Base-by-base conservation (phyloP, 352 stramenopile genomes). In the Phytopythium cucurbitacearum region DNA sequence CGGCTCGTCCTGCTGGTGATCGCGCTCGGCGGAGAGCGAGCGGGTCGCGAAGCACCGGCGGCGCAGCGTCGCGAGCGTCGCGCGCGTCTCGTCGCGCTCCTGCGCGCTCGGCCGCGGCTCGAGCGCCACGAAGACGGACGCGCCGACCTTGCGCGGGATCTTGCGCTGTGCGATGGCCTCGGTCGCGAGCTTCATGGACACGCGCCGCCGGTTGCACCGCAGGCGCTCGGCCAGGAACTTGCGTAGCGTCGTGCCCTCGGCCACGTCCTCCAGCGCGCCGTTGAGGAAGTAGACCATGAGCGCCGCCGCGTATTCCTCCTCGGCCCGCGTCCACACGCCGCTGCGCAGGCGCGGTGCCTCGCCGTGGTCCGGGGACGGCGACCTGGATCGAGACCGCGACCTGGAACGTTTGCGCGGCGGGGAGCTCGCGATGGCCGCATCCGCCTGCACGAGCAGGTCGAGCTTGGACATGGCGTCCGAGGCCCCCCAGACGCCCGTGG, bases 101-200 rank as follows among this genome's bases (percentile, higher is more conserved):
- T 64, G 53, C 6, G 63, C 47, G 38, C 40, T 79, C 3, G 68
- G 69, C 38, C 64, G 41, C 36, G 71, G 71, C 11, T 73, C 55
- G 36, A 65, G 62, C 33, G 65, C 55, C 41, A 87, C 71, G 55
- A 83, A 88, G 28, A 82, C 76, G 1, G 76, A 84, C 10, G 72
- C 75, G n/a, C 78, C 78, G 9, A 89, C 69, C 47, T 87, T 89
- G 35, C 62, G 74, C 11, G 77, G 77, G 54, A 91, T 82, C 60
- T 78, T 77, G 45, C 70, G 69, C 35, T 69, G 63, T 13, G 71
- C 77, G 44, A 91, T 74, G 3, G 67, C 63, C 59, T 80, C 76
- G n/a, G 80, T 87, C 39, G 70, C 76, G 39, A 90, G 62, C 53
- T 90, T 90, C 69, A 85, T 90, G 35, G 73, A 85, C 15, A 90